Conservation (phyloP, 345 rosid species). For the Erysimum cheiranthoides region DNA sequence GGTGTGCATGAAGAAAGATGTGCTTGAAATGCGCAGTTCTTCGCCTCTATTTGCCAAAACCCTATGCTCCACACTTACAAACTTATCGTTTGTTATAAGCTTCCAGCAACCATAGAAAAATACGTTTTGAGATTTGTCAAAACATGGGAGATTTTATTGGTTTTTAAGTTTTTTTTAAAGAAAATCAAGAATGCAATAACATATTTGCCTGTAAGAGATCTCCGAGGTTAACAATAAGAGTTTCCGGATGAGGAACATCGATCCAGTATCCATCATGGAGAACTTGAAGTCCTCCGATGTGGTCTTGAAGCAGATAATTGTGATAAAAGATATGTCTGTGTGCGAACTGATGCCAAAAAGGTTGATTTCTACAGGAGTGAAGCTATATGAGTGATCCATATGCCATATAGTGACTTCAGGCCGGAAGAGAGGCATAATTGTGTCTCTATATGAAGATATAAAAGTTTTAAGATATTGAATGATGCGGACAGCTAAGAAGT, state of each 20-base stretch:
- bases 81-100: constrained; percentile 54
- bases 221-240: constrained; percentile 57
- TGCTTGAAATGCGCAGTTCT: constrained; percentile 52
- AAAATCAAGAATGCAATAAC: not conserved
- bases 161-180: not conserved
- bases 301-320: constrained; percentile 62
- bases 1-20: constrained; percentile 41
- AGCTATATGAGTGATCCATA: too few species aligned
- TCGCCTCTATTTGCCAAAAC: constrained; percentile 42
- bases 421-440: too few species aligned
- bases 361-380: too few species aligned
- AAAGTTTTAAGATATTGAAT: too few species aligned
- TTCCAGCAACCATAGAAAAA: constrained; percentile 16
- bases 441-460: too few species aligned
- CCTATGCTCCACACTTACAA: constrained; percentile 51
- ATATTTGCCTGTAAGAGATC: constrained; percentile 61
- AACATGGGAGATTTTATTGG: not conserved
- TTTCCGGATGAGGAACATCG: constrained; percentile 55
- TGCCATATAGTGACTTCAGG: too few species aligned
- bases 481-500: too few species aligned
- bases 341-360: constrained; percentile 50
- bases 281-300: constrained; percentile 63
- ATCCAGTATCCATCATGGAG: constrained; percentile 53
- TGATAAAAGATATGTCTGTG: constrained; percentile 54
- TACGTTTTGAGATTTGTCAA: constrained; percentile 5